phyloP scores from a whole-genome alignment of 257 asterid genomes.

The Solanum bukasovii region DNA sequence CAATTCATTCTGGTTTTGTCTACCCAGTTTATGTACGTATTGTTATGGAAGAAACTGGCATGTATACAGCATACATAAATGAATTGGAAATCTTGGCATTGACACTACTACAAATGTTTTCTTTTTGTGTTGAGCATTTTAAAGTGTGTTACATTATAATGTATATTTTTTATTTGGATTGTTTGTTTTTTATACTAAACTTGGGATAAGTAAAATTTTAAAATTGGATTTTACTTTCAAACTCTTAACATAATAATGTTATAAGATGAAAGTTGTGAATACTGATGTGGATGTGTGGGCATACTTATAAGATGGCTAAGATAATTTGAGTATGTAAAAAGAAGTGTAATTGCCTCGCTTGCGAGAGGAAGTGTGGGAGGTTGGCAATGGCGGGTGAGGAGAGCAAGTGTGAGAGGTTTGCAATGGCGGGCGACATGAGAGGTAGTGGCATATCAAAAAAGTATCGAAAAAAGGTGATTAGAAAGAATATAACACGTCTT shows the following conservation, averaged over 20 bases:
- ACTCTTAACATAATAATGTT: not conserved
- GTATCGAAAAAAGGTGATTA: too few species aligned
- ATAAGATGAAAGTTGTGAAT: not conserved
- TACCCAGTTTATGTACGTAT: not conserved
- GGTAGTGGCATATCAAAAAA: too few species aligned
- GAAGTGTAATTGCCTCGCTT: too few species aligned
- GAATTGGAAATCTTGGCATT: not conserved
- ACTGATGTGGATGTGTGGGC: not conserved
- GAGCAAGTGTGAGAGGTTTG: too few species aligned
- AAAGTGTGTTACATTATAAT: not conserved
- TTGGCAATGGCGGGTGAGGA: too few species aligned
- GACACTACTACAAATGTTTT: not conserved
- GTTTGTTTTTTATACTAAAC: not conserved
- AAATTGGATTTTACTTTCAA: not conserved
- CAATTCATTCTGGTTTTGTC: not conserved
- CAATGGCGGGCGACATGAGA: too few species aligned
- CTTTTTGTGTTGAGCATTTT: not conserved
- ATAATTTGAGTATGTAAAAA: too few species aligned
- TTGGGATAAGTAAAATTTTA: not conserved
- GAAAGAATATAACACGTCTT: too few species aligned
- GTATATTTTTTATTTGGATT: not conserved
- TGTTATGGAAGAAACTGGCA: not conserved
- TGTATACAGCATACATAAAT: not conserved
- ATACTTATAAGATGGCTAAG: too few species aligned
- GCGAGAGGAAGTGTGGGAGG: too few species aligned